These are phyloP conservation scores for Silene vulgaris DNA, from an alignment of 179 eudicot genomes.

Conservation along the genomic window DNA sequence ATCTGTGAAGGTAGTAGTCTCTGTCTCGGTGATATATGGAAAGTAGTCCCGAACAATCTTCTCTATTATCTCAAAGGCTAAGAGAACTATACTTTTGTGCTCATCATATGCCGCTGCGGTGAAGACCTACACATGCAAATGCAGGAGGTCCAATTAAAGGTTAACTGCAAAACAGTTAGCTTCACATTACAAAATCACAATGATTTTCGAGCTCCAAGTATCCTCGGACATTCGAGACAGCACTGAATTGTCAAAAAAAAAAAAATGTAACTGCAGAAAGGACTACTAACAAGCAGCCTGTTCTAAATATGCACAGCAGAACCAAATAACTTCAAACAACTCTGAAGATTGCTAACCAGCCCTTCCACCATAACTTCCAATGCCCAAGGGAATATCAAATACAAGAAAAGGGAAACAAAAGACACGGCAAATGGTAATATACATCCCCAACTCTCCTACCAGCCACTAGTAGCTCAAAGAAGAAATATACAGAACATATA, in stretches of 20 bases:
- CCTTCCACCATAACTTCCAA: slow-evolving; percentile 7
- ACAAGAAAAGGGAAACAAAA: not conserved
- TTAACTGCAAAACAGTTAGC: not conserved
- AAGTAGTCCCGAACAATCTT: slow-evolving; percentile 93
- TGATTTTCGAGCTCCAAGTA: not conserved
- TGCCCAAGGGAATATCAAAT: not conserved
- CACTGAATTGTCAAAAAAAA: not conserved
- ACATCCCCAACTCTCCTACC: not conserved
- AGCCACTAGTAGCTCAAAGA: not conserved
- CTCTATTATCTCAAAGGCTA: slow-evolving; percentile 92
- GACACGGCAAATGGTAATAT: not conserved
- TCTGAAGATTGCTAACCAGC: not conserved
- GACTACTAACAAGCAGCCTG: not conserved
- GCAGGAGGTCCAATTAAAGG: not conserved
- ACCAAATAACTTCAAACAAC: not conserved
- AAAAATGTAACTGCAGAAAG: not conserved
- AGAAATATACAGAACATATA: not conserved
- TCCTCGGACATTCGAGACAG: not conserved
- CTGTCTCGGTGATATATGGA: slow-evolving; percentile 95
- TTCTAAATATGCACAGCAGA: not conserved
- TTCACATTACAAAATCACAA: not conserved
- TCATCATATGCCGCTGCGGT: slow-evolving; percentile 98
- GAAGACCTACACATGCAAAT: slow-evolving; percentile 59
- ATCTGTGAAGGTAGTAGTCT: slow-evolving; percentile 96
- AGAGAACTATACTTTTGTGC: slow-evolving; percentile 87